phyloP scores from a whole-genome alignment of 108 stramenopile species.

The Nannochloropsis granulata region DNA sequence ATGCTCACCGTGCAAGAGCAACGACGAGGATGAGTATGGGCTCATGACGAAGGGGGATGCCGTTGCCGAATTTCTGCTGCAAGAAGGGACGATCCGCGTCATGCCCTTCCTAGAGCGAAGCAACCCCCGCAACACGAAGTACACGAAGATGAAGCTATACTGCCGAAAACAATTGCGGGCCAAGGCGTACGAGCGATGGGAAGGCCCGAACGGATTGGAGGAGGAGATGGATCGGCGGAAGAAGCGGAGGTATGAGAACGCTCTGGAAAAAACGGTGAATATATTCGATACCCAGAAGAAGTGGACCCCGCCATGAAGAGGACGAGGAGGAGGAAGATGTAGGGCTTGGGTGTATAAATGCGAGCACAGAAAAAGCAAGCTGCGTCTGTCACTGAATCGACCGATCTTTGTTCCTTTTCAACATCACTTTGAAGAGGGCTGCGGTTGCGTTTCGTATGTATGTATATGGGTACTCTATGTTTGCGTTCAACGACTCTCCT shows the following conservation, averaged over 20 bases:
- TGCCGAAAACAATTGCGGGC: background rate
- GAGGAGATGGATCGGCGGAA: background rate
- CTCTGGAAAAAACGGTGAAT: background rate
- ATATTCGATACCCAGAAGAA: background rate
- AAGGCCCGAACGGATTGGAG: background rate
- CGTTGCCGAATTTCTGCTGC: background rate
- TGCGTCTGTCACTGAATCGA: no score
- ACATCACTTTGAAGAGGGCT: no score
- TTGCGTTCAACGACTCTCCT: no score
- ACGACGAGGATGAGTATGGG: background rate
- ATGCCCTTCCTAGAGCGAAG: background rate
- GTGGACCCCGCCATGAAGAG: no score
- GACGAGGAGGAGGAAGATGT: no score
- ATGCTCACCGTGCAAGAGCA: background rate
- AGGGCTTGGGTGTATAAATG: no score
- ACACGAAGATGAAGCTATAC: background rate
- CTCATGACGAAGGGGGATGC: background rate
- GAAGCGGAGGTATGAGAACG: background rate
- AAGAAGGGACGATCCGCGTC: background rate
- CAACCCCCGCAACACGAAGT: background rate
- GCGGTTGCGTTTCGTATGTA: no score
- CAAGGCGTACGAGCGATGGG: background rate
- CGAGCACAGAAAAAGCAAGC: no score
- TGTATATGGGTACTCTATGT: no score
- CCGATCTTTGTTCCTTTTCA: no score